Base-by-base conservation (phyloP, 306 rosid genomes). In the Acmispon strigosus region DNA sequence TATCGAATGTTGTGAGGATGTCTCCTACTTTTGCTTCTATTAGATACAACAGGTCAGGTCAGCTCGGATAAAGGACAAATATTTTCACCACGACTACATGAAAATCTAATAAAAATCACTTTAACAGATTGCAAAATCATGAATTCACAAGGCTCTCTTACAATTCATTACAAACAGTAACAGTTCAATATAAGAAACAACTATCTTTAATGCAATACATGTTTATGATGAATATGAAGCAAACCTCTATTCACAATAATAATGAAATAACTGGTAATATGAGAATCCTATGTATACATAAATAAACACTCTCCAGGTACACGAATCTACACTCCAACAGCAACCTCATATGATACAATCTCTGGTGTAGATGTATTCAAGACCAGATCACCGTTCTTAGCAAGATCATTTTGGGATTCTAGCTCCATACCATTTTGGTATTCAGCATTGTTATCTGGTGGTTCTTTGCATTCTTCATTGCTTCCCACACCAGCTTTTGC, bases 261-360 rank as follows among this genome's bases (percentile, higher is more conserved):
- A 52, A 61, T 50, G 72, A 63, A 69, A 62, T 48, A 78, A 56
- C 65, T 36, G n/a, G 68, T 22, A 81, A 66, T 45, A 76, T n/a
- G 42, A 27, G 53, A 68, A 37, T 63, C 79, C 60, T 60, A 64
- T 67, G 58, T 61, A 57, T 74, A 80, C n/a, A 54, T 62, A 65
- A 78, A 76, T 69, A 66, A 75, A 67, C 53, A 49, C 44, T 60
- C 44, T 22, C 27, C 62, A 16, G 47, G 24, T 54, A 50, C n/a
- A 45, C 19, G 18, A 77, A 57, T 78, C 55, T 83, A 81, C 88
- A 78, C 83, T 77, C 81, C 94, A 70, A 84, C 86, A 11, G 86
- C 1, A 69, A 86, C 96, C 82, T 90, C 96, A 58, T 76, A 82
- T 16, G 90, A 69, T 74, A 77, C 80, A 72, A 83, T 80, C 69